Base-by-base conservation (phyloP, 805 yeast genomes). In the Ogataea henricii region DNA sequence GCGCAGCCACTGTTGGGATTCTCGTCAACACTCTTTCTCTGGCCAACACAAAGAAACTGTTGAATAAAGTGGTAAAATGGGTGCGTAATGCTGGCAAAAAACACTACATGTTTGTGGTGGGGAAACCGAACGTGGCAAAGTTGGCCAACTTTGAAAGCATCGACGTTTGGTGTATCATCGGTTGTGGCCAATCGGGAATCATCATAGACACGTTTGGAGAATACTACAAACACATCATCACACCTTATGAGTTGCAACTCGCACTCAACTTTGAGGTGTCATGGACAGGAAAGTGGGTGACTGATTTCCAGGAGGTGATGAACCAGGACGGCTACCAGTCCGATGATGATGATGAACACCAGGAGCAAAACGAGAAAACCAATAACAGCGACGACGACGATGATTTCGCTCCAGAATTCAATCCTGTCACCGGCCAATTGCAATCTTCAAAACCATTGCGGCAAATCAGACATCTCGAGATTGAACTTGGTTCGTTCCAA, bases 111-210 rank as follows among this genome's bases (percentile, higher is more conserved):
- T 90, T 94, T 70, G 98, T 91, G 3, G 98, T 94, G 3, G 99
- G 99, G 9, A 94, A 94, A 65, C 98, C 98, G 8, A 94, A 94
- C 61, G 97, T 94, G 16, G 96, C 99, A 21, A 94, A 94, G 61
- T 72, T 94, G 43, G 99, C 98, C 8, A 94, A 94, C 65, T 94
- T 94, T 63, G 99, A 92, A 53, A 83, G 82, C n/a, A 79, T 94
- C 12, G 98, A 94, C 57, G 77, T 88, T 18, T 94, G 99, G 98
- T 91, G 96, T 60, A 79, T 94, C 10, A 67, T 94, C 12, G 99
- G 99, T 0, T 94, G 99, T 65, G 90, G 95, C 9, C 89, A 90
- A 57, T 91, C 95, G 45, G 99, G 99, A 4, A 85, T 92, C 20
- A 82, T 92, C 30, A 66, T 94, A 12, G 96, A 92, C 64, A 81